Evolutionary conservation across 495 filamentous ascomycete species (phyloP).

Genomic region (Cudoniella acicularis): DNA sequence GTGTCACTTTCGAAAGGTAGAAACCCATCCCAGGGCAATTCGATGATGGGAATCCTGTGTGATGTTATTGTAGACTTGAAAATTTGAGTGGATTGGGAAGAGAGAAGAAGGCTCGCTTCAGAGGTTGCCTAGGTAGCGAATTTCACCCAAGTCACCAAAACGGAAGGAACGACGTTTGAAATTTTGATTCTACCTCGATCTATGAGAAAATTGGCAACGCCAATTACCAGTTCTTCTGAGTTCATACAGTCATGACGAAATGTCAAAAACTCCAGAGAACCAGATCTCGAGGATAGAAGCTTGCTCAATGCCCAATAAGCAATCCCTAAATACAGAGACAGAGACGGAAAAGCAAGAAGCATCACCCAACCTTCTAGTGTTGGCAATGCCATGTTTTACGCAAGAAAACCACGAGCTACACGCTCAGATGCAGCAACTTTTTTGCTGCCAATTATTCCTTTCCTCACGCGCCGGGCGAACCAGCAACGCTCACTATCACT

Average conservation of each 20-base stretch:
- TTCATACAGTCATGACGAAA: constrained; percentile 12
- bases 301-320: constrained; percentile 20
- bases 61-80: too few relatives aligned
- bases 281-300: constrained; percentile 13
- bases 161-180: not conserved
- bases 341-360: constrained; percentile 21
- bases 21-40: too few relatives aligned
- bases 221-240: constrained; percentile 5
- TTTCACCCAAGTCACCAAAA: not conserved
- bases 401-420: constrained; percentile 21
- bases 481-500: constrained; percentile 29
- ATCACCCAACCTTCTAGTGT: constrained; percentile 25
- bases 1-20: too few relatives aligned
- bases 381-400: constrained; percentile 20
- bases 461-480: constrained; percentile 27
- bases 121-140: too few relatives aligned
- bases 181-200: constrained; percentile 21
- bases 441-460: constrained; percentile 23
- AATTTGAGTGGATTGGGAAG: not conserved
- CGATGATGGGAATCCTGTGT: too few relatives aligned
- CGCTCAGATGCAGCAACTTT: constrained; percentile 27
- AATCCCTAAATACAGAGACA: constrained; percentile 24
- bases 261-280: constrained; percentile 10
- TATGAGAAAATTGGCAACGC: constrained; percentile 17
- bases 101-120: not conserved